Percentiles rank a stretch among this genome's conserved stretches.
Conservation (phyloP, 2,329 filamentous ascomycete species). For the Neofusicoccum kwambonambiense region DNA sequence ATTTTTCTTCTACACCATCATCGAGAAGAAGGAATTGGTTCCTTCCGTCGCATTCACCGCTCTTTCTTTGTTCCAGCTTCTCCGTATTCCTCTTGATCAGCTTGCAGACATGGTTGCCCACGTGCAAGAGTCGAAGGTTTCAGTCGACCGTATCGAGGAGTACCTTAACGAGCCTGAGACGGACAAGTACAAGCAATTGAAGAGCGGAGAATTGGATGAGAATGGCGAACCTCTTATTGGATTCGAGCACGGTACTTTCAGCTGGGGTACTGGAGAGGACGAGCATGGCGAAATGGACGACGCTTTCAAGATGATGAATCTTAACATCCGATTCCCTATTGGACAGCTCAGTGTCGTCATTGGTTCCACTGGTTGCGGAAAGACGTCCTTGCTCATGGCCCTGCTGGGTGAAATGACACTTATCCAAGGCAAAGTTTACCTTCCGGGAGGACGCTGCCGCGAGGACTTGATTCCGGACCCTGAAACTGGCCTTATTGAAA, state of each 20-base stretch:
- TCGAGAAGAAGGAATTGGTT: slow-evolving; percentile 85
- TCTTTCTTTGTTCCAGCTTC: slow-evolving; percentile 89
- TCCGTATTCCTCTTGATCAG: slow-evolving; percentile 91
- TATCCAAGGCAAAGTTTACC: slow-evolving; percentile 73
- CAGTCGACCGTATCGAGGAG: slow-evolving; percentile 92
- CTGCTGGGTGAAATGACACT: slow-evolving; percentile 94
- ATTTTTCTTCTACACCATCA: slow-evolving; percentile 86
- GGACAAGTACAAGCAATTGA: slow-evolving; percentile 86
- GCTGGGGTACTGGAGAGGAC: slow-evolving; percentile 68
- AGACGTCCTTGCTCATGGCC: slow-evolving; percentile 94
- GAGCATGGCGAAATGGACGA: slow-evolving; percentile 60
- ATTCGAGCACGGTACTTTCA: slow-evolving; percentile 79
- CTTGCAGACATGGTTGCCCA: slow-evolving; percentile 98
- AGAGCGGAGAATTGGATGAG: slow-evolving; percentile 66
- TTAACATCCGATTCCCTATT: slow-evolving; percentile 79
- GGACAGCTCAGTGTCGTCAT: slow-evolving; percentile 90
- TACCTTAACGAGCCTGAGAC: slow-evolving; percentile 93
- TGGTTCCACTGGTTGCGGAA: slow-evolving; percentile 90
- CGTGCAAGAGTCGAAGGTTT: slow-evolving; percentile 96
- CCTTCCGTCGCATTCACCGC: slow-evolving; percentile 95
- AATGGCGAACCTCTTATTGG: slow-evolving; percentile 74
- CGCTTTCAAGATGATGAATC: slow-evolving; percentile 73
- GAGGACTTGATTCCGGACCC: slow-evolving; percentile 81
- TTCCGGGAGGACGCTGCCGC: slow-evolving; percentile 81
- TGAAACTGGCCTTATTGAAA: slow-evolving; percentile 83